Conservation (phyloP, 345 rosid species). For the Eutrema yunnanense region DNA sequence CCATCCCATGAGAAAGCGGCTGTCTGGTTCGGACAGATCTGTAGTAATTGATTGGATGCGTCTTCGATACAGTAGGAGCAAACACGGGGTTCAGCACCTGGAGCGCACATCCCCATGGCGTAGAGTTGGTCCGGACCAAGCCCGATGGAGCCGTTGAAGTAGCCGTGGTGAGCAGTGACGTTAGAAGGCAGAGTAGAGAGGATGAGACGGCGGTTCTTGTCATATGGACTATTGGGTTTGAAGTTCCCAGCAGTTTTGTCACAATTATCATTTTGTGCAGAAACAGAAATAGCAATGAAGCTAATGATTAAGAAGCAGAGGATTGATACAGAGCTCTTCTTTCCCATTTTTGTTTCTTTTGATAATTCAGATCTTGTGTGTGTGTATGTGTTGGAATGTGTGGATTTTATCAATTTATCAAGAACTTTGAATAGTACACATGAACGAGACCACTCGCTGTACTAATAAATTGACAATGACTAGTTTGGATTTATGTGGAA, state of each 20-base stretch:
- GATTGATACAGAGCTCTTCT: not conserved
- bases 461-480: not conserved
- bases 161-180: not conserved
- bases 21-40: conserved; percentile 19
- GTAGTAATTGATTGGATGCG: not conserved
- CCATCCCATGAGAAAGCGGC: conserved; percentile 35
- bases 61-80: conserved; percentile 28
- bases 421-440: not conserved
- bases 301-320: conserved; percentile 7
- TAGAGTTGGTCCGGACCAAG: not conserved
- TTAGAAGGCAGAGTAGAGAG: conserved; percentile 4
- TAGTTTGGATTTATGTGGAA: not conserved
- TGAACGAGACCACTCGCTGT: not conserved
- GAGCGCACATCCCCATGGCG: conserved; percentile 5
- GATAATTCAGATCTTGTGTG: not conserved
- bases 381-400: not conserved
- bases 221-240: conserved; percentile 27
- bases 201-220: conserved; percentile 17
- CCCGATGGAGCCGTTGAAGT: conserved; percentile 4
- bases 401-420: not conserved
- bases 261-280: conserved; percentile 9
- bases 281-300: not conserved
- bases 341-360: not conserved
- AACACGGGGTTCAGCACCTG: not conserved
- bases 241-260: not conserved